Evolutionary conservation across 306 rosid species (phyloP).

Genomic region (Biancaea sappan): DNA sequence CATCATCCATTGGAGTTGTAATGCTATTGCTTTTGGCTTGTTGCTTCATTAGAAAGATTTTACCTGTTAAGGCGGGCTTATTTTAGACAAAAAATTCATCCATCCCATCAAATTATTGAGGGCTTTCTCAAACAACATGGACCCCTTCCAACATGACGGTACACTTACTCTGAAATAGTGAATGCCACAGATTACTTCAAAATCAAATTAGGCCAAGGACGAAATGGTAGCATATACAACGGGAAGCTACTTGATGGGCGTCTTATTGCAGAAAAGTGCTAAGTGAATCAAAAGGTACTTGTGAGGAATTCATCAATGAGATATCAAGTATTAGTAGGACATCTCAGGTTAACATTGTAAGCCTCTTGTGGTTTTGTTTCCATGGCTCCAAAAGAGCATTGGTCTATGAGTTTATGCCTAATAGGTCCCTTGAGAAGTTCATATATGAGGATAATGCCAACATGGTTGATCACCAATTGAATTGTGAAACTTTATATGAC

Average conservation of each 20-base stretch:
- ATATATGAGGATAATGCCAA: not conserved
- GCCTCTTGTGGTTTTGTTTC: slow-evolving; percentile 20
- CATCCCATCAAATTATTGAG: not conserved
- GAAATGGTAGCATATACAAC: slow-evolving; percentile 35
- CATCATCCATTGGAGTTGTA: slow-evolving; percentile 10
- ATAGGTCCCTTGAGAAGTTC: slow-evolving; percentile 37
- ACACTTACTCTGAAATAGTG: slow-evolving; percentile 19
- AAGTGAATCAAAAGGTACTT: slow-evolving; percentile 24
- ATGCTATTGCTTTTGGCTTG: slow-evolving; percentile 4
- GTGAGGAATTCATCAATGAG: slow-evolving; percentile 44
- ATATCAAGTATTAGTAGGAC: slow-evolving; percentile 28
- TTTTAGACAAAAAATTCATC: not conserved
- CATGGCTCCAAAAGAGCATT: slow-evolving; percentile 27
- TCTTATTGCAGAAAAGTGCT: slow-evolving; percentile 30
- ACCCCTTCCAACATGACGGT: slow-evolving; percentile 9
- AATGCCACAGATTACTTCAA: slow-evolving; percentile 22
- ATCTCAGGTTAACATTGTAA: slow-evolving; percentile 33
- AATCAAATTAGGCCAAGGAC: slow-evolving; percentile 37
- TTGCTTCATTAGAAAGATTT: not conserved
- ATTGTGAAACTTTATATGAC: slow-evolving; percentile 2
- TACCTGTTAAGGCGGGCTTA: not conserved
- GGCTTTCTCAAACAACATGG: slow-evolving; percentile 3
- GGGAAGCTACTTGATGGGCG: slow-evolving; percentile 1
- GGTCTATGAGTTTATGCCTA: slow-evolving; percentile 33
- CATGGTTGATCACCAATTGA: not conserved